Base-by-base conservation (phyloP, 2,329 filamentous ascomycete genomes). In the Aspergillus oerlinghausenensis region DNA sequence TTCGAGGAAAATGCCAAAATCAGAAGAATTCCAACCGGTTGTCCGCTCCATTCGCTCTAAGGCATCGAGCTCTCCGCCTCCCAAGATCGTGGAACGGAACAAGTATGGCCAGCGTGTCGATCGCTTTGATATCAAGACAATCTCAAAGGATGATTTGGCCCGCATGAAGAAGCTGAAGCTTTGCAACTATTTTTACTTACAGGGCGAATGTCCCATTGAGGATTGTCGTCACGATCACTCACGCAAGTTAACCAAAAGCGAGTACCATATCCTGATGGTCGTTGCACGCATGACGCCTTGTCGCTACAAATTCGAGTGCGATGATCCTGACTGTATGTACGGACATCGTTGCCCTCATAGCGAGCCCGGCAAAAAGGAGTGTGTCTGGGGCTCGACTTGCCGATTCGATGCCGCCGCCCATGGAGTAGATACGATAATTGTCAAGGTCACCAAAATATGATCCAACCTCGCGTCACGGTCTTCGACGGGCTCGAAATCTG, bases 261-360 rank as follows among this genome's bases (percentile, higher is more conserved):
- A 87, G 63, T 67, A 81, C 51, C 74, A 77, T 21, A 79, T 79
- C n/a, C 70, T 87, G 54, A 78, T 78, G 26, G 79, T 82, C 25
- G 82, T 87, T 21, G 83, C 84, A 50, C 80, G 84, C 51, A 85
- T 86, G 82, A 84, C 82, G 3, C 83, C 84, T 25, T 87, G 84
- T 65, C 77, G 78, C 55, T 81, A 82, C 64, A 83, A 83, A 10
- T 76, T 79, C 51, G 77, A 77, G 14, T 87, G 84, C 63, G 76
- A 82, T 51, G 84, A 87, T 58, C 68, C 77, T 1, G 80, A 81
- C 57, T 87, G 84, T 70, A 86, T 86, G 52, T 86, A 86, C 65
- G 84, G 84, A 23, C 84, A 87, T 69, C 79, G 81, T 38, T 87
- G 84, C 65, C 82, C 83, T 19, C 82, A 82, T 59, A 77, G 75